Conservation (phyloP, 139 green algal genomes). For the Chlorella sorokiniana region DNA sequence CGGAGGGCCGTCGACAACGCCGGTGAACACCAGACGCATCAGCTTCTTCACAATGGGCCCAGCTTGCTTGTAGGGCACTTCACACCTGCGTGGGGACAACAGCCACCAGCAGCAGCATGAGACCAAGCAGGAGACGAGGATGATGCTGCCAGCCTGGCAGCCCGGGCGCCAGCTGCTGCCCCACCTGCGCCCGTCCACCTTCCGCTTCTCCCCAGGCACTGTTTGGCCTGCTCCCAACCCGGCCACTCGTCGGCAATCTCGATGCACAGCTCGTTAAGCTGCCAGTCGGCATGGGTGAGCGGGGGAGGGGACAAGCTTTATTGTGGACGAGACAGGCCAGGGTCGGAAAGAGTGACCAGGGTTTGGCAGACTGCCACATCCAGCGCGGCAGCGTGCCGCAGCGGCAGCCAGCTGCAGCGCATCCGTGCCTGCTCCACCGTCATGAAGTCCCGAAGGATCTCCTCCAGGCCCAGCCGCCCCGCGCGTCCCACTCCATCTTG, state of each 20-base stretch:
- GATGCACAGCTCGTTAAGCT: background rate
- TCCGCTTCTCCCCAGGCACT: background rate
- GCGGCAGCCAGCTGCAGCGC: background rate
- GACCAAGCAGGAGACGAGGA: too few relatives aligned
- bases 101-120: background rate
- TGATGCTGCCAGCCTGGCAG: too few relatives aligned
- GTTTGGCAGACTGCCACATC: background rate
- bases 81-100: background rate
- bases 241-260: background rate
- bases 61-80: background rate
- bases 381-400: background rate
- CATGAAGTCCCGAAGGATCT: background rate
- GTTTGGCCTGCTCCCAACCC: background rate
- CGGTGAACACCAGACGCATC: background rate
- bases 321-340: too few relatives aligned
- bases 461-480: constrained; percentile 8
- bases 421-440: background rate
- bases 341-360: background rate
- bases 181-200: background rate
- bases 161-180: background rate
- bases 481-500: background rate
- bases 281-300: background rate
- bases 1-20: background rate
- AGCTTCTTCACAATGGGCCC: constrained; percentile 20
- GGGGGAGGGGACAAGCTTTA: too few relatives aligned